Percentiles rank a stretch among this genome's conserved stretches.
Conservation (phyloP, 2,329 filamentous ascomycete genomes). For the Aspergillus jensenii region DNA sequence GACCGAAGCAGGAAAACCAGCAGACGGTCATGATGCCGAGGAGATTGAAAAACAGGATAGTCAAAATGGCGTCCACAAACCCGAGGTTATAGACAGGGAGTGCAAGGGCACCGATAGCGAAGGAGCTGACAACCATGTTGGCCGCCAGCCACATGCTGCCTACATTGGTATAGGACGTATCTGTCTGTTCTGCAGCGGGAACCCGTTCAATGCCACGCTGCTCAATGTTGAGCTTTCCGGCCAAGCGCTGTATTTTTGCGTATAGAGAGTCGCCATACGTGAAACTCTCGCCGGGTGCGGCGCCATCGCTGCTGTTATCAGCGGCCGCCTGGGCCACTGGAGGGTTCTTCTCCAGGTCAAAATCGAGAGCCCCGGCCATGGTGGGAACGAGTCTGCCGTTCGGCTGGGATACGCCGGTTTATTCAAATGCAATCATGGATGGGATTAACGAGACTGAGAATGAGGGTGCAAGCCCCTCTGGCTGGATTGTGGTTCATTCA, state of each 20-base stretch:
- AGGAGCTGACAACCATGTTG: constrained; percentile 75
- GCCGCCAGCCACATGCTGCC: constrained; percentile 76
- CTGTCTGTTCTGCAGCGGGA: constrained; percentile 66
- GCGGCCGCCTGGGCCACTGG: constrained; percentile 26
- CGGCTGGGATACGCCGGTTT: constrained; percentile 3
- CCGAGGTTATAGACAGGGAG: constrained; percentile 69
- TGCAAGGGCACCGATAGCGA: constrained; percentile 71
- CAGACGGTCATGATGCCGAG: constrained; percentile 71
- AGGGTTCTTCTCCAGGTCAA: constrained; percentile 36
- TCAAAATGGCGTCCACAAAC: constrained; percentile 70
- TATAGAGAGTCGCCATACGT: constrained; percentile 56
- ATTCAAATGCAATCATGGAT: background rate
- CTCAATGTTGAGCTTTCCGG: constrained; percentile 67
- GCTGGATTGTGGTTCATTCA: constrained; percentile 1
- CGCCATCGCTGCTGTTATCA: constrained; percentile 43
- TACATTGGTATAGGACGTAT: constrained; percentile 65
- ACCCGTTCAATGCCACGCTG: constrained; percentile 75
- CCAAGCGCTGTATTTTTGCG: constrained; percentile 62
- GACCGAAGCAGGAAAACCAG: constrained; percentile 76
- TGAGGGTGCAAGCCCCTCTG: constrained; percentile 4
- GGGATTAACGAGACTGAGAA: background rate
- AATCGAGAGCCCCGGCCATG: constrained; percentile 22
- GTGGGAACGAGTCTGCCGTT: constrained; percentile 10
- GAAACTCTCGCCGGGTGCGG: constrained; percentile 60
- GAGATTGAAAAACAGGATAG: constrained; percentile 73